Evolutionary conservation across 1,284 basidiomycete species (phyloP), one percentile per base, ranked within the genome.

Genomic region (Trametes polyzona): DNA sequence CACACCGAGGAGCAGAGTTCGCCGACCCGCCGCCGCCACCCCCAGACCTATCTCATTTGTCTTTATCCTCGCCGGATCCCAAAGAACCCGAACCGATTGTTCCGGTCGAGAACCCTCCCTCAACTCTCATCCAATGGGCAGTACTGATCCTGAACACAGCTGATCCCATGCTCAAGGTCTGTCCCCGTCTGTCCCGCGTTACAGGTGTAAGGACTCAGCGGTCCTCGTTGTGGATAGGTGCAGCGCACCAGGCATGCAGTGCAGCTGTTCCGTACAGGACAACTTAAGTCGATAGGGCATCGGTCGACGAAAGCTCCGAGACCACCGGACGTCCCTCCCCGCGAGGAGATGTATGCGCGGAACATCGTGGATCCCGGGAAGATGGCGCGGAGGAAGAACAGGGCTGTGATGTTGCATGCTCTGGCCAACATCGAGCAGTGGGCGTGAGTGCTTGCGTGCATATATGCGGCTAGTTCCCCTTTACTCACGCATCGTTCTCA

Each of bases 371-470:
- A 84, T 56, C 87, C 90, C 0, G 80, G 78, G 0, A 85, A 86
- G 62, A 78, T 87, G 37, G 82, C 78, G 37, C 84, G 78, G 53
- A 74, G 88, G 47, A 87, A 86, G 71, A 91, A 84, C 64, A 76
- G 88, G 19, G 87, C 90, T 3, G 83, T 87, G 4, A 83, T 94
- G 83, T 75, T 95, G 19, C 81, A 94, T 74, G 90, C 92, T 2
- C 76, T 95, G 4, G 93, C 93, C 1, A 94, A 94, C 69, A 94
- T 96, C 50, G 93, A 95, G 67, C 93, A 94, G 69, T 96, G 92
- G 89, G 93, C 93, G 86, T 88, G 65, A 80, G 87, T 86, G 2
- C 10, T n/a, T 11, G 3, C 14, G n/a, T 32, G 10, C 17, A 11
- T 1, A 12, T 36, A 40, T 6, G n/a, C n/a, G n/a, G n/a, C n/a